These are phyloP conservation scores for Clonostachys rosea DNA, from an alignment of 2,329 filamentous ascomycete genomes.

Conservation along the genomic window DNA sequence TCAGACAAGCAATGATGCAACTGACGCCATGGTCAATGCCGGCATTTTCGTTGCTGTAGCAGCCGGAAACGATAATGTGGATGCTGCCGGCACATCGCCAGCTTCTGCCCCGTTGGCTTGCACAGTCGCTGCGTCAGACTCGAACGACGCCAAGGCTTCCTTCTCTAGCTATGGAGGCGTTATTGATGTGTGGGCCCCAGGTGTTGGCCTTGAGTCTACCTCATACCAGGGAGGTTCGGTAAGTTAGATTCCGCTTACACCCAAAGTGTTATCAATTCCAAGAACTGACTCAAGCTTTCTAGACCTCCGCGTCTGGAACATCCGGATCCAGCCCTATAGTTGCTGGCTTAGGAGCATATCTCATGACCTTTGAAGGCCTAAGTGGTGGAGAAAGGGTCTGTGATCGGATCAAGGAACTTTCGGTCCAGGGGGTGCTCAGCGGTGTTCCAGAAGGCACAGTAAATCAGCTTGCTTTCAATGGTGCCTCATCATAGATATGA, in stretches of 20 bases:
- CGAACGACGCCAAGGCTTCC: slow-evolving; percentile 22
- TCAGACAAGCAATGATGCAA: slow-evolving; percentile 26
- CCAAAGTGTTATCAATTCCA: background rate
- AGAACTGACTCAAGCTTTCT: background rate
- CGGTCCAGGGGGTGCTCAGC: slow-evolving; percentile 67
- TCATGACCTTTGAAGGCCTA: slow-evolving; percentile 48
- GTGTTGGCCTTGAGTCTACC: slow-evolving; percentile 26
- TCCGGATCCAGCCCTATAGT: slow-evolving; percentile 95
- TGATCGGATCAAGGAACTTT: slow-evolving; percentile 44
- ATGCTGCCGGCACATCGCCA: slow-evolving; percentile 34
- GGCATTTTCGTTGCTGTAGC: slow-evolving; percentile 33
- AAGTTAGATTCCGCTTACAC: background rate
- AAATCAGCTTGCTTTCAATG: slow-evolving; percentile 70
- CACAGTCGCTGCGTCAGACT: slow-evolving; percentile 37
- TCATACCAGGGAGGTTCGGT: slow-evolving; percentile 9
- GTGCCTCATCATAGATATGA: slow-evolving; percentile 7
- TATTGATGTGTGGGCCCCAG: slow-evolving; percentile 33
- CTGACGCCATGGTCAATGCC: slow-evolving; percentile 23
- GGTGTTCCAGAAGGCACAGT: slow-evolving; percentile 76
- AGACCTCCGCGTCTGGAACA: slow-evolving; percentile 74
- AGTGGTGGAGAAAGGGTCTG: slow-evolving; percentile 33
- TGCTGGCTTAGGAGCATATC: slow-evolving; percentile 82
- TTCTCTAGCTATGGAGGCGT: slow-evolving; percentile 39
- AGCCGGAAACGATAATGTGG: slow-evolving; percentile 30
- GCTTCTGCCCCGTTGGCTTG: slow-evolving; percentile 33